A percentile compares a stretch with the other conserved stretches of the same genome.
These are phyloP conservation scores for Aristolochia fimbriata DNA, from an alignment of 164 flowering plant species.

Conservation along the genomic window DNA sequence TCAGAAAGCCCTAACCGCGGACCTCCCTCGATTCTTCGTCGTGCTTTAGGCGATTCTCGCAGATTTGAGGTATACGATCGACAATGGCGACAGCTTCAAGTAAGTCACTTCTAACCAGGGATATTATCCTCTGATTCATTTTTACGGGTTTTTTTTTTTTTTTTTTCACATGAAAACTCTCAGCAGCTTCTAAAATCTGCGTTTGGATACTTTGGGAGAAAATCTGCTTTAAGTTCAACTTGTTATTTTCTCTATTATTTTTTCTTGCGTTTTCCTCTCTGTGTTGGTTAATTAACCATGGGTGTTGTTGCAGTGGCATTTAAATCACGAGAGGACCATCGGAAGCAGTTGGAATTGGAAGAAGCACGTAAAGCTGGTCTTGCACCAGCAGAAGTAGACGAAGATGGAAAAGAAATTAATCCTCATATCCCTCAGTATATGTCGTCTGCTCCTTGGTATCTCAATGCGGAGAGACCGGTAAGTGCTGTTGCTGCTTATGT, in stretches of 20 bases:
- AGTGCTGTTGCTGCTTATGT: constrained; percentile 14
- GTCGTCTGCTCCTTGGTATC: constrained; percentile 98
- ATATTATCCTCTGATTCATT: too few relatives aligned
- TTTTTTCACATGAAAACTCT: too few relatives aligned
- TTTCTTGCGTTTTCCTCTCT: neutral
- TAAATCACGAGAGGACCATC: constrained; percentile 91
- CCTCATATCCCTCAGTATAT: constrained; percentile 97
- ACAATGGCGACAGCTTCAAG: neutral
- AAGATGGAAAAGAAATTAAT: constrained; percentile 94
- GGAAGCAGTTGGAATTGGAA: constrained; percentile 89
- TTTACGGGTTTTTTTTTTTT: too few relatives aligned
- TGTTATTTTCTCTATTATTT: neutral
- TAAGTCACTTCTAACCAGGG: neutral
- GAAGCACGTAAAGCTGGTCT: constrained; percentile 97
- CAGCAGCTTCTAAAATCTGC: too few relatives aligned
- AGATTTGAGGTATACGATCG: neutral
- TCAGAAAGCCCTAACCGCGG: too few relatives aligned
- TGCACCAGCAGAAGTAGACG: constrained; percentile 96
- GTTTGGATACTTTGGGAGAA: too few relatives aligned
- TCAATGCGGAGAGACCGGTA: constrained; percentile 82
- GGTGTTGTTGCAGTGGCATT: constrained; percentile 67
- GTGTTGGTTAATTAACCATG: neutral
- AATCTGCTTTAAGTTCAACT: too few relatives aligned
- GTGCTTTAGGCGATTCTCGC: too few relatives aligned
- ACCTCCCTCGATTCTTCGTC: too few relatives aligned